Conservation (phyloP, 2,329 filamentous ascomycete genomes). For the Teratosphaeria nubilosa region DNA sequence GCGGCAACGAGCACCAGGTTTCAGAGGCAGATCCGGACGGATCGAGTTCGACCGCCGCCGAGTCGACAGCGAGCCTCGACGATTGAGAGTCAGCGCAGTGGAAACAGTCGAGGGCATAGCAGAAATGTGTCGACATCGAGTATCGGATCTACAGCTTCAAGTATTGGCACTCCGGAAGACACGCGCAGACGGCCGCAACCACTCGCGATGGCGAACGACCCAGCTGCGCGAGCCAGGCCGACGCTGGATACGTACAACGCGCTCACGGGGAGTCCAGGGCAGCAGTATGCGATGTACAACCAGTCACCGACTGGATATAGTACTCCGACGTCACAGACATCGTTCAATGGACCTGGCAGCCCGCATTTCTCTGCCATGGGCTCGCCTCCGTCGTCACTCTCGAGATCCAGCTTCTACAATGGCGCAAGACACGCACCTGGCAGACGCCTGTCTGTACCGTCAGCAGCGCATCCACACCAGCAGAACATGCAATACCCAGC, state of each 20-base stretch:
- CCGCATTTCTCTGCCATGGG: slow-evolving; percentile 61
- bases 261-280: slow-evolving; percentile 49
- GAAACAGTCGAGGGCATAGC: slow-evolving; percentile 67
- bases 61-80: slow-evolving; percentile 68
- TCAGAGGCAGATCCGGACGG: slow-evolving; percentile 82
- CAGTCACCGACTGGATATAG: slow-evolving; percentile 65
- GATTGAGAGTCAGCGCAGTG: slow-evolving; percentile 55
- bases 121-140: slow-evolving; percentile 81
- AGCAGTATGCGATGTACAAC: slow-evolving; percentile 54
- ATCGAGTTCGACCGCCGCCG: slow-evolving; percentile 65
- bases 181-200: slow-evolving; percentile 66
- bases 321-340: slow-evolving; percentile 75
- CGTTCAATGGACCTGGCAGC: slow-evolving; percentile 66
- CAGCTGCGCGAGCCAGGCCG: slow-evolving; percentile 48
- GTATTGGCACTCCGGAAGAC: slow-evolving; percentile 56
- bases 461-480: slow-evolving; percentile 63
- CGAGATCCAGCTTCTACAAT: slow-evolving; percentile 65
- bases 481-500: slow-evolving; percentile 50
- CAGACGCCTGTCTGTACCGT: slow-evolving; percentile 66
- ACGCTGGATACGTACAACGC: slow-evolving; percentile 56
- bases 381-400: slow-evolving; percentile 62
- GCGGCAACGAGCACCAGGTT: slow-evolving; percentile 87
- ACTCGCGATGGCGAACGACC: slow-evolving; percentile 67
- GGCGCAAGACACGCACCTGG: slow-evolving; percentile 51
- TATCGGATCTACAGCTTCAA: slow-evolving; percentile 65